Percentiles rank a stretch among this genome's conserved stretches.
Conservation (phyloP, 768 basidiomycete genomes). For the Lepiota venenata region DNA sequence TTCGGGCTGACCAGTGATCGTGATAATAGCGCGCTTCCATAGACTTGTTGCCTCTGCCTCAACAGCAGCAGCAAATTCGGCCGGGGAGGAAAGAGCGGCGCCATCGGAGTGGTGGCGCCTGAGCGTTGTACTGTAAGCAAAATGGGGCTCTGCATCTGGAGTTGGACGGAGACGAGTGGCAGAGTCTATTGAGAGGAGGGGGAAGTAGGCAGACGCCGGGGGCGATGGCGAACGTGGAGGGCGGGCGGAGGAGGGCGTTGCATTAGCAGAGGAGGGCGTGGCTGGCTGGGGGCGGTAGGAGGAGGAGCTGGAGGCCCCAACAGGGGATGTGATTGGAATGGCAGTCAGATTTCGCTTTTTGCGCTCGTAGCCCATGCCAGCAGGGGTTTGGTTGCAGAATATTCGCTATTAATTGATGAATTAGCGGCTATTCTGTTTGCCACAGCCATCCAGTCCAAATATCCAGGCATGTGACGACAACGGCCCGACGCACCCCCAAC, state of each 20-base stretch:
- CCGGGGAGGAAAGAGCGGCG: constrained; percentile 41
- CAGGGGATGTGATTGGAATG: constrained; percentile 27
- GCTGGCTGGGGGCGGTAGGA: constrained; percentile 25
- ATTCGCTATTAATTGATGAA: too few relatives aligned
- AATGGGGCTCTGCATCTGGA: constrained; percentile 67
- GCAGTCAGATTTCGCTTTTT: constrained; percentile 37
- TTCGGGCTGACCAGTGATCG: constrained; percentile 35
- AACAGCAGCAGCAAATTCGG: constrained; percentile 42
- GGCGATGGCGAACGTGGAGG: constrained; percentile 50
- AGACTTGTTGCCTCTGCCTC: constrained; percentile 48
- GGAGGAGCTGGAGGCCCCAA: constrained; percentile 34
- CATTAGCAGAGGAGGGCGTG: constrained; percentile 11
- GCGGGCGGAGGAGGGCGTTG: constrained; percentile 16
- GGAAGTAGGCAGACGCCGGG: constrained; percentile 81
- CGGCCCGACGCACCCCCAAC: too few relatives aligned
- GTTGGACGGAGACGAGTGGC: constrained; percentile 51
- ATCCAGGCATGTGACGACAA: too few relatives aligned
- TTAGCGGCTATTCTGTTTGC: too few relatives aligned
- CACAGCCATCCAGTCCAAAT: too few relatives aligned
- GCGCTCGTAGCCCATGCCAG: constrained; percentile 40
- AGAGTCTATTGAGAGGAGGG: constrained; percentile 47
- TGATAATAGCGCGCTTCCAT: constrained; percentile 43
- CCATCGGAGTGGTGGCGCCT: constrained; percentile 60
- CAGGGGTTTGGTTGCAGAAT: constrained; percentile 15
- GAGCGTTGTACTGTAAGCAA: constrained; percentile 81